phyloP scores from a whole-genome alignment of 805 yeast species.

The Ogataea saltuana region DNA sequence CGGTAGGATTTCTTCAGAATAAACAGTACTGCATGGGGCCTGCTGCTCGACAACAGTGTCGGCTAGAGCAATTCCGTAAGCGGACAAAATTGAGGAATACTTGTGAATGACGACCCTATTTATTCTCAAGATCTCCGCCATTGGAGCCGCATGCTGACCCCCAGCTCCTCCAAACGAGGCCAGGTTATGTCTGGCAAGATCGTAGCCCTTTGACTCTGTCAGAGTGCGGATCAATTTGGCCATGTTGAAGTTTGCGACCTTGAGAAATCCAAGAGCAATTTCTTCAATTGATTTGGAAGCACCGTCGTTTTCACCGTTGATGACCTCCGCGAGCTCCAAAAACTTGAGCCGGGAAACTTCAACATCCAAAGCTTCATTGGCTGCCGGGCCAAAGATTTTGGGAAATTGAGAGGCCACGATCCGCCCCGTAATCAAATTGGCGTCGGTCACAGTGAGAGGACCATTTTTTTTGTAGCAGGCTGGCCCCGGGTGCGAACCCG shows the following conservation, averaged over 20 bases:
- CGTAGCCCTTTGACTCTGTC: conserved; percentile 77
- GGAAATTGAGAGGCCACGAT: conserved; percentile 72
- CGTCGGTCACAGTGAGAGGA: conserved; percentile 79
- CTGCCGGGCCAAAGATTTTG: conserved; percentile 77
- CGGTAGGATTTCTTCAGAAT: conserved; percentile 12
- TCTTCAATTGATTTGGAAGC: conserved; percentile 51
- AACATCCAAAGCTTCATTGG: conserved; percentile 61
- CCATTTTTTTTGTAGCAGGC: conserved; percentile 81
- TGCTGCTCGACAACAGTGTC: conserved; percentile 36
- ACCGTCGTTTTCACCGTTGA: conserved; percentile 44
- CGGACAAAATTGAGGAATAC: conserved; percentile 46
- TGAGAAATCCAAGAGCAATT: conserved; percentile 73
- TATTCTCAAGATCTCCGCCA: conserved; percentile 68
- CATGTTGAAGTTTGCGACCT: conserved; percentile 81
- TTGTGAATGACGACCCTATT: conserved; percentile 65
- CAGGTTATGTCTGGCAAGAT: conserved; percentile 58
- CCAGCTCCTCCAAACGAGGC: conserved; percentile 90
- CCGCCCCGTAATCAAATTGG: conserved; percentile 68
- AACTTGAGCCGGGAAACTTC: conserved; percentile 53
- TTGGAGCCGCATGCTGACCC: conserved; percentile 77
- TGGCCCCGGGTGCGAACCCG: conserved; percentile 84
- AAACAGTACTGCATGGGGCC: conserved; percentile 26
- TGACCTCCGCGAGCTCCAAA: conserved; percentile 48
- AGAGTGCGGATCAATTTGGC: conserved; percentile 76
- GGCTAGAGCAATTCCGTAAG: conserved; percentile 70